A percentile compares a stretch with the other conserved stretches of the same genome.
Evolutionary conservation across 768 basidiomycete genomes (phyloP).

Genomic region (Tylopilus sp.): DNA sequence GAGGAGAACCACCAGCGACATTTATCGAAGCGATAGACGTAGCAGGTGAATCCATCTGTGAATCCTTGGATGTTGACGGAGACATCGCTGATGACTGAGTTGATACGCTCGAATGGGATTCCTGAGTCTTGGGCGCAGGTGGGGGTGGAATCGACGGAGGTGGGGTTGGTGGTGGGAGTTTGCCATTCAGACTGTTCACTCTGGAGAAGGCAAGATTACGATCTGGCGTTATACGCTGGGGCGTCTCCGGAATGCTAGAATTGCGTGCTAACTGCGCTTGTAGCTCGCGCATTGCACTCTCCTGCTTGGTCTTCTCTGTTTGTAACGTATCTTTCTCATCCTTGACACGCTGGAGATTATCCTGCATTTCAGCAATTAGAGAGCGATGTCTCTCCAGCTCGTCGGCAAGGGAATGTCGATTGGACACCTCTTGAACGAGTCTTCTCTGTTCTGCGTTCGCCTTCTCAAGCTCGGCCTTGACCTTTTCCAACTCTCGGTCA

Average conservation of each 20-base stretch:
- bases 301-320: constrained; percentile 66
- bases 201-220: constrained; percentile 55
- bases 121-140: constrained; percentile 60
- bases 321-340: constrained; percentile 80
- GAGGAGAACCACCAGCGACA: constrained; percentile 31
- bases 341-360: constrained; percentile 72
- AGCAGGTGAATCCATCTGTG: constrained; percentile 62
- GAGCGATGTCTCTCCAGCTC: constrained; percentile 80
- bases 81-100: constrained; percentile 56
- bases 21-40: constrained; percentile 54
- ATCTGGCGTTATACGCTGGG: constrained; percentile 52
- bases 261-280: constrained; percentile 69
- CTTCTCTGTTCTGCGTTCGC: constrained; percentile 58
- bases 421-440: constrained; percentile 68
- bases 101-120: constrained; percentile 54
- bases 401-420: constrained; percentile 66
- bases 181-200: constrained; percentile 59
- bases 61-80: constrained; percentile 66
- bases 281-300: constrained; percentile 68
- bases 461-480: constrained; percentile 57
- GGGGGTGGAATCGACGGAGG: constrained; percentile 88
- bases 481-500: constrained; percentile 38
- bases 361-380: constrained; percentile 71
- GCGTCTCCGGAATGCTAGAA: constrained; percentile 35
- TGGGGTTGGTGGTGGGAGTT: constrained; percentile 76